These are phyloP conservation scores for Microstegium vimineum DNA, from an alignment of 176 grass and related monocot genomes.

Conservation along the genomic window DNA sequence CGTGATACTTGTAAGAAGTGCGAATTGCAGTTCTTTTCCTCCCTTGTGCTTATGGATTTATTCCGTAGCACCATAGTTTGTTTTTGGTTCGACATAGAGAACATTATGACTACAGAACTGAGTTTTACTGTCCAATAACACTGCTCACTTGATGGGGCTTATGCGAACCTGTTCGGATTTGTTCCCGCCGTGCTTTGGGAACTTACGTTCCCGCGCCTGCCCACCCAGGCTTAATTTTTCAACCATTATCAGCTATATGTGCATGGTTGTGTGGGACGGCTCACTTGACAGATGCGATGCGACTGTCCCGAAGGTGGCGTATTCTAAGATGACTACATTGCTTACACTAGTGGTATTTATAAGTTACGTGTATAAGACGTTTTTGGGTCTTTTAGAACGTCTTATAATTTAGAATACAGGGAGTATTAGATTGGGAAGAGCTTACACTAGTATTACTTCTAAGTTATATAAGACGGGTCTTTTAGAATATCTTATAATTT, in stretches of 20 bases:
- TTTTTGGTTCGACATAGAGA: neutral
- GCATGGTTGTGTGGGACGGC: neutral
- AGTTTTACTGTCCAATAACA: neutral
- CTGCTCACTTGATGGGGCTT: neutral
- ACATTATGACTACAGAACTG: neutral
- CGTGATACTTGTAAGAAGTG: neutral
- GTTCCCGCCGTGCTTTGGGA: neutral
- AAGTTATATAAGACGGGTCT: too few species aligned
- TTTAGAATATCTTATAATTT: too few species aligned
- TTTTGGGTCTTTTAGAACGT: neutral
- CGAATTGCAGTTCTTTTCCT: neutral
- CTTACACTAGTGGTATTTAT: neutral
- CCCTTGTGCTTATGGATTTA: constrained; percentile 13
- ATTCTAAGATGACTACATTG: neutral
- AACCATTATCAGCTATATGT: neutral
- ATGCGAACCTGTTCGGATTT: neutral
- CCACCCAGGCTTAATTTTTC: neutral
- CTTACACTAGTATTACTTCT: too few species aligned
- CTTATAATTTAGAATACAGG: neutral
- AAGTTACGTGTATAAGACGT: too few species aligned
- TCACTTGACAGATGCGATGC: neutral
- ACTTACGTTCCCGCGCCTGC: neutral
- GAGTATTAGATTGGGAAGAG: neutral
- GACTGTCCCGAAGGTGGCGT: neutral
- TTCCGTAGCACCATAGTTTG: neutral